Percentiles rank a stretch among this genome's conserved stretches.
These are phyloP conservation scores for Trichoderma atroviride DNA, from an alignment of 2,329 filamentous ascomycete species.

Conservation along the genomic window DNA sequence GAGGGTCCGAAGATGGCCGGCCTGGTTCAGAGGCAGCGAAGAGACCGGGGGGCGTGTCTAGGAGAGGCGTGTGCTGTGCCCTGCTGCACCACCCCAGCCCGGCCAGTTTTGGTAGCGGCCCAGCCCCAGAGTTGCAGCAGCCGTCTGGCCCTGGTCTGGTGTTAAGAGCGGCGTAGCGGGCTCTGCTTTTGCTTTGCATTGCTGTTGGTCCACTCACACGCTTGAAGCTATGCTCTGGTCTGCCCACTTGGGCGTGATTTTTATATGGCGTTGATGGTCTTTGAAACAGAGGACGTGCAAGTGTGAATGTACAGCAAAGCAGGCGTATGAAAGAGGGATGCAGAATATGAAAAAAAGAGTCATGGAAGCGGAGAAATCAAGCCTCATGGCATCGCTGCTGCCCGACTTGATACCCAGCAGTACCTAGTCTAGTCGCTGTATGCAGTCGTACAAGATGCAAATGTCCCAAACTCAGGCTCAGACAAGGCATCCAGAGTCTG, in stretches of 20 bases:
- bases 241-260: slow-evolving; percentile 18
- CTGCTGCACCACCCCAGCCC: neutral
- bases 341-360: neutral
- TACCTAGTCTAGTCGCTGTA: too few relatives aligned
- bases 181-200: neutral
- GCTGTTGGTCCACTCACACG: neutral
- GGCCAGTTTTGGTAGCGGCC: neutral
- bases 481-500: neutral
- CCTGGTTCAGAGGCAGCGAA: too few relatives aligned
- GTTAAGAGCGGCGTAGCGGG: slow-evolving; percentile 21
- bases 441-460: neutral
- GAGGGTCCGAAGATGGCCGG: slow-evolving; percentile 19
- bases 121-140: neutral
- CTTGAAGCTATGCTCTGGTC: neutral
- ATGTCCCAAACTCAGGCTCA: neutral
- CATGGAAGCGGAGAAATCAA: neutral
- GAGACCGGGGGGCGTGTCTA: slow-evolving; percentile 18
- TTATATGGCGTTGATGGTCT: neutral
- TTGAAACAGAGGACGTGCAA: slow-evolving; percentile 25
- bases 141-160: neutral
- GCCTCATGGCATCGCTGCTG: neutral
- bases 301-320: neutral
- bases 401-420: neutral
- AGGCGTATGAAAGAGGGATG: neutral
- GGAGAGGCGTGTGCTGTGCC: neutral